Evolutionary conservation across 2,329 filamentous ascomycete species (phyloP).

Genomic region (Fusarium scirpi): DNA sequence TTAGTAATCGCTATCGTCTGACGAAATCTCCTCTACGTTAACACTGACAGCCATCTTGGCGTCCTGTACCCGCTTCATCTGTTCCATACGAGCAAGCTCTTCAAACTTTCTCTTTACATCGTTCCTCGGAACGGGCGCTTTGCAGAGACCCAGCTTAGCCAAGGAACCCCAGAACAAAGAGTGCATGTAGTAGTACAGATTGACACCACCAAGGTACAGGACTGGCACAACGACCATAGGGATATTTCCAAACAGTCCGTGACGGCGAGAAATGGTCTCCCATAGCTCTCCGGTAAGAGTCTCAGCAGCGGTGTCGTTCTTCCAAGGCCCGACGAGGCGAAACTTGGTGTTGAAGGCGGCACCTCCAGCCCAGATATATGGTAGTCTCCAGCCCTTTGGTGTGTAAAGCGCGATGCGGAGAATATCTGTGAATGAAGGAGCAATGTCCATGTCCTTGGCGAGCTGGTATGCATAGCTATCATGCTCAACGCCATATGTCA

Average conservation of each 20-base stretch:
- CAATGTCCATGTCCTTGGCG: conserved; percentile 57
- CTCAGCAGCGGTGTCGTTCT: conserved; percentile 8
- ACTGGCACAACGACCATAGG: neutral
- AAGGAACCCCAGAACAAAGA: neutral
- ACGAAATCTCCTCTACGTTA: neutral
- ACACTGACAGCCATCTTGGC: neutral
- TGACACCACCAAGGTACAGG: neutral
- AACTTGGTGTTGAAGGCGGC: conserved; percentile 15
- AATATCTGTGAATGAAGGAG: conserved; percentile 47
- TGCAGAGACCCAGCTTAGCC: neutral
- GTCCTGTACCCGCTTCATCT: neutral
- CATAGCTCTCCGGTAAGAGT: conserved; percentile 19
- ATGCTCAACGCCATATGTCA: conserved; percentile 59
- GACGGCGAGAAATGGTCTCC: conserved; percentile 16
- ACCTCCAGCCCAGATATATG: conserved; percentile 20
- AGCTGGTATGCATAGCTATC: conserved; percentile 62
- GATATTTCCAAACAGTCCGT: neutral
- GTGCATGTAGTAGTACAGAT: neutral
- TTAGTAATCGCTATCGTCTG: neutral
- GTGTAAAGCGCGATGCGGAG: neutral
- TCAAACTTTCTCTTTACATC: conserved; percentile 1
- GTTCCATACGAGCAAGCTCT: neutral
- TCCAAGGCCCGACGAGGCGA: conserved; percentile 17
- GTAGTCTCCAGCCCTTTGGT: conserved; percentile 18
- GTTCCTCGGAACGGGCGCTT: neutral